phyloP scores from a whole-genome alignment of 345 rosid genomes.

The Corymbia maculata region DNA sequence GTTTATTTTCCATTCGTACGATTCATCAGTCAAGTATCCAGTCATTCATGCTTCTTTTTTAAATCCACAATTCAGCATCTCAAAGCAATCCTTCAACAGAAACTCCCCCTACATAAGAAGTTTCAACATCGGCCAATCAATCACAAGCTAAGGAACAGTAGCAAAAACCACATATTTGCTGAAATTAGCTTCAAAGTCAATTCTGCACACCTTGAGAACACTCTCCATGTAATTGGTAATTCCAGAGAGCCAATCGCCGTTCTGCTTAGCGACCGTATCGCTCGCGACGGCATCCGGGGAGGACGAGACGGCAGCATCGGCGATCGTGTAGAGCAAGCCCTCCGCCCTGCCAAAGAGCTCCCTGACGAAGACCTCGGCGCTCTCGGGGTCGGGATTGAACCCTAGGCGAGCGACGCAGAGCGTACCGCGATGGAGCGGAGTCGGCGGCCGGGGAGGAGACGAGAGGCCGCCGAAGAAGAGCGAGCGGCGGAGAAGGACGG shows the following conservation, averaged over 20 bases:
- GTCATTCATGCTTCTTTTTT: background rate
- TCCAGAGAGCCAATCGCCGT: conserved; percentile 84
- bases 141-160: background rate
- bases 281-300: conserved; percentile 59
- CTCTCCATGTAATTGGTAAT: conserved; percentile 71
- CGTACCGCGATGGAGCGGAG: conserved; percentile 34
- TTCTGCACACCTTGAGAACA: conserved; percentile 56
- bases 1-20: background rate
- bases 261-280: conserved; percentile 40
- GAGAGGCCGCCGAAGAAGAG: conserved; percentile 6
- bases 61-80: background rate
- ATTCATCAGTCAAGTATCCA: background rate
- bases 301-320: conserved; percentile 82
- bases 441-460: background rate
- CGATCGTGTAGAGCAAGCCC: conserved; percentile 51
- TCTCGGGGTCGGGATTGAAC: conserved; percentile 38
- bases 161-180: background rate
- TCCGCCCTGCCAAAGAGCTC: conserved; percentile 48
- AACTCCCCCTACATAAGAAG: background rate
- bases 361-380: conserved; percentile 19
- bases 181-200: background rate
- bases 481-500: conserved; percentile 21
- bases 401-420: conserved; percentile 52
- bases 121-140: background rate
- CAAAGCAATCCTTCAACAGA: background rate